Percentiles rank a stretch among this genome's conserved stretches.
These are phyloP conservation scores for Fraxinus anomala DNA, from an alignment of 257 asterid species.

Conservation along the genomic window DNA sequence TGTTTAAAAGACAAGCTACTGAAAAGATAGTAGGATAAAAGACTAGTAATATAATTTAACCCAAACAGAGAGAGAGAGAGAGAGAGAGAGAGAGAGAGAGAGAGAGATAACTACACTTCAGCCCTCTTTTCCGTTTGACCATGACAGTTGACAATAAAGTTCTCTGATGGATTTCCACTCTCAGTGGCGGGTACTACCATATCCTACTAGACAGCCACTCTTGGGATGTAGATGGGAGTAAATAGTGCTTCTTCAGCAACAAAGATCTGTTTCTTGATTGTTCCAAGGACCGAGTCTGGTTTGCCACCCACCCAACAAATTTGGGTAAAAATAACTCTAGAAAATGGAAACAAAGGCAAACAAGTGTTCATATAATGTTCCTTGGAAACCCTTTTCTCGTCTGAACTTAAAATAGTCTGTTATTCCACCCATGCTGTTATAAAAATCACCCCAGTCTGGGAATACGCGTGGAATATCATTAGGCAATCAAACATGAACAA, in stretches of 20 bases:
- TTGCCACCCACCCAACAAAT: constrained; percentile 14
- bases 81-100: constrained; percentile 8
- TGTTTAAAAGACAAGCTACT: constrained; percentile 31
- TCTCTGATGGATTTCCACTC: constrained; percentile 28
- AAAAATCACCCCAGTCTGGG: constrained; percentile 7
- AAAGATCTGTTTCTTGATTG: constrained; percentile 16
- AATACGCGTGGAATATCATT: background rate
- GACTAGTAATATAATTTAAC: constrained; percentile 8
- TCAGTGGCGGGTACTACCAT: constrained; percentile 22
- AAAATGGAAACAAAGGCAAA: background rate
- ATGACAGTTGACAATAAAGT: constrained; percentile 23
- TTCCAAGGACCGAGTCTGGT: constrained; percentile 14
- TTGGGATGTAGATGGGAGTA: background rate
- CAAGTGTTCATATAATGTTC: background rate
- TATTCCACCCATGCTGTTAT: background rate
- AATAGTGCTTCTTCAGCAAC: constrained; percentile 22
- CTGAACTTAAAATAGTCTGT: background rate
- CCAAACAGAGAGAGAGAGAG: constrained; percentile 2
- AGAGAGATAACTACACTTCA: constrained; percentile 13
- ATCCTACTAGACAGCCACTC: background rate
- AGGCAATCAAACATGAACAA: constrained; percentile 1
- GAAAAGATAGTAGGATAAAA: constrained; percentile 20
- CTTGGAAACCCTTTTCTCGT: background rate
- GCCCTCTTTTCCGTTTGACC: constrained; percentile 30
- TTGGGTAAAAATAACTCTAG: background rate